A percentile compares a stretch with the other conserved stretches of the same genome.
These are phyloP conservation scores for Fraxinus xanthoxyloides DNA, from an alignment of 305 asterid species.

Conservation along the genomic window DNA sequence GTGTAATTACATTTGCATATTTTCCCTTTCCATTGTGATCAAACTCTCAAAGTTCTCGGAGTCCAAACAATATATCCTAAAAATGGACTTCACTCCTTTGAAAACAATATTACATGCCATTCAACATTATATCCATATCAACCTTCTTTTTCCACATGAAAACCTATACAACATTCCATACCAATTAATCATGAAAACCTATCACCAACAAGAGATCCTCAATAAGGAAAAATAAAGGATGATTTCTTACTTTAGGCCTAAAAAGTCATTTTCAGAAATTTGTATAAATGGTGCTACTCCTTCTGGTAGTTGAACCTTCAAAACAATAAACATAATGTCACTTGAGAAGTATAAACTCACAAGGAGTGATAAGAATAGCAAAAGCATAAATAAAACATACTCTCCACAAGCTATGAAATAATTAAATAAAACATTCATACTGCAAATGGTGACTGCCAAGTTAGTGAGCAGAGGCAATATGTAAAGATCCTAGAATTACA, in stretches of 20 bases:
- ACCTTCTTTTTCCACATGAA: neutral
- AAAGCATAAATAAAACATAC: slow-evolving; percentile 9
- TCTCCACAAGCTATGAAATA: slow-evolving; percentile 3
- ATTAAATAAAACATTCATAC: neutral
- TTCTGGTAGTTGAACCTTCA: slow-evolving; percentile 58
- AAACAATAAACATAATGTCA: slow-evolving; percentile 31
- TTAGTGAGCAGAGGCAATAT: neutral
- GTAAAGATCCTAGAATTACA: neutral
- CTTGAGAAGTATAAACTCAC: slow-evolving; percentile 10
- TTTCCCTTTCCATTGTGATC: neutral
- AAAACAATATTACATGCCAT: neutral
- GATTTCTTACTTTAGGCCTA: slow-evolving; percentile 59
- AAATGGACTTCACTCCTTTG: neutral
- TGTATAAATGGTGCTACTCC: slow-evolving; percentile 56
- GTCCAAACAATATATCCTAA: neutral
- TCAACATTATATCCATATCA: slow-evolving; percentile 1
- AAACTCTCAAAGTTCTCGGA: neutral
- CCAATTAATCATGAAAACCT: slow-evolving; percentile 3
- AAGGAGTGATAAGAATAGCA: neutral
- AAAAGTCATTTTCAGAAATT: slow-evolving; percentile 63
- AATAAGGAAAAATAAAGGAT: slow-evolving; percentile 13
- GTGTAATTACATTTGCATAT: slow-evolving; percentile 10
- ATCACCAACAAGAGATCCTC: neutral
- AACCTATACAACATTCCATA: slow-evolving; percentile 7
- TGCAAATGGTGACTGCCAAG: neutral